phyloP scores from a whole-genome alignment of 345 rosid species.

The Psidium friedrichsthalianum region DNA sequence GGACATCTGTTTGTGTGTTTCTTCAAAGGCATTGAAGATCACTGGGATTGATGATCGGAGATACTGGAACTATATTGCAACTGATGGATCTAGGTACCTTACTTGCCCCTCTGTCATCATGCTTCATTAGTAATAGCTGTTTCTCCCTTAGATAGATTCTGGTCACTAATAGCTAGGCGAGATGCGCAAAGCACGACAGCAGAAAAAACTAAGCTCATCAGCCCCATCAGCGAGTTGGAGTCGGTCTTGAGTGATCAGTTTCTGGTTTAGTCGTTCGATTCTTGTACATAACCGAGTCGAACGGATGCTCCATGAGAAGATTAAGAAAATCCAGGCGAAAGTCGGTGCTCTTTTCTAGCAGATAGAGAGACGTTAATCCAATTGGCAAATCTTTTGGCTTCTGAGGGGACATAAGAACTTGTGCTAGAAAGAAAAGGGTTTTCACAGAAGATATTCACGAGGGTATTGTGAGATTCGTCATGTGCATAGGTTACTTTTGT shows the following conservation, averaged over 20 bases:
- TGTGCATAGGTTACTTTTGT: neutral
- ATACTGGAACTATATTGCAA: constrained; percentile 71
- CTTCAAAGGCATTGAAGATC: constrained; percentile 70
- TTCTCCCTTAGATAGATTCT: neutral
- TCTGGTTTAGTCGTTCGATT: neutral
- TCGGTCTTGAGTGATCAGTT: neutral
- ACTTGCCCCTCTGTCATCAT: neutral
- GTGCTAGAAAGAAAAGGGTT: neutral
- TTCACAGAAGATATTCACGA: neutral
- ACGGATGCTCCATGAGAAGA: neutral
- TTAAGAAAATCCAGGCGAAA: neutral
- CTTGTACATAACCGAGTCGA: neutral
- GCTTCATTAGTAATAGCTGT: neutral
- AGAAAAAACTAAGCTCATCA: neutral
- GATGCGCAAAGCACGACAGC: neutral
- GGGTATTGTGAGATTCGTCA: neutral
- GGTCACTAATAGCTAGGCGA: neutral
- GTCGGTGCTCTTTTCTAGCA: neutral
- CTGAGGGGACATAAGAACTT: neutral
- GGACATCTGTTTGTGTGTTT: constrained; percentile 48
- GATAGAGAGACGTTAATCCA: neutral
- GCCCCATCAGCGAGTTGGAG: neutral
- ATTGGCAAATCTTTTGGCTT: neutral
- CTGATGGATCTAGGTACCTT: constrained; percentile 76
- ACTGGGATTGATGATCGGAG: constrained; percentile 87